Evolutionary conservation across 345 rosid genomes (phyloP).

Genomic region (Euphorbia tirucalli): DNA sequence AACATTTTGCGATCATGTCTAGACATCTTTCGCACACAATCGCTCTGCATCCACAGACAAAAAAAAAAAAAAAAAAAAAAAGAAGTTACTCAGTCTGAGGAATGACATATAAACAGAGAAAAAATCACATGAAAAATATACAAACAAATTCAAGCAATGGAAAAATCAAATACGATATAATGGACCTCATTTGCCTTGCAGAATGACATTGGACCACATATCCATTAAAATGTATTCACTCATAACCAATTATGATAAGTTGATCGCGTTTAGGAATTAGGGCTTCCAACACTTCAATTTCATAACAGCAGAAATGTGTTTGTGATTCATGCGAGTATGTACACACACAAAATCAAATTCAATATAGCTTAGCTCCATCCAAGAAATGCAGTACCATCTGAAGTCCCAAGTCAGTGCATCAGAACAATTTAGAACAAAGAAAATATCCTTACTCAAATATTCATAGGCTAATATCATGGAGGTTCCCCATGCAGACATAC

Average conservation of each 20-base stretch:
- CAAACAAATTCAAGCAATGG: background rate
- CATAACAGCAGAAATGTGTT: background rate
- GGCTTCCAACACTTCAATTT: background rate
- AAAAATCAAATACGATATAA: background rate
- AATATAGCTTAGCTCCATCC: background rate
- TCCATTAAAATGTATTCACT: background rate
- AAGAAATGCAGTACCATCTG: background rate
- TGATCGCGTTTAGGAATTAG: background rate
- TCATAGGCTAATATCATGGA: conserved; percentile 94
- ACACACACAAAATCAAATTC: background rate
- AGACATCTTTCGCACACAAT: conserved; percentile 66
- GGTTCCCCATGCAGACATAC: conserved; percentile 99
- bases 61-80: conserved; percentile 9
- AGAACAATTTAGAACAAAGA: conserved; percentile 13
- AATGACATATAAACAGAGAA: conserved; percentile 2
- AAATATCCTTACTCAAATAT: conserved; percentile 74
- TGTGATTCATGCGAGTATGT: background rate
- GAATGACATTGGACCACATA: background rate
- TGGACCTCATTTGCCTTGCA: background rate
- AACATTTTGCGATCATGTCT: conserved; percentile 4
- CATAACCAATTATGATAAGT: background rate
- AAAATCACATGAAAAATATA: background rate
- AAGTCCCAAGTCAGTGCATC: background rate
- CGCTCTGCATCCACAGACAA: conserved; percentile 54
- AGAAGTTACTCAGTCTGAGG: conserved; percentile 3